Evolutionary conservation across 176 grass and related monocot genomes (phyloP), one percentile per base, ranked within the genome.

Genomic region (Oryza brachyantha): DNA sequence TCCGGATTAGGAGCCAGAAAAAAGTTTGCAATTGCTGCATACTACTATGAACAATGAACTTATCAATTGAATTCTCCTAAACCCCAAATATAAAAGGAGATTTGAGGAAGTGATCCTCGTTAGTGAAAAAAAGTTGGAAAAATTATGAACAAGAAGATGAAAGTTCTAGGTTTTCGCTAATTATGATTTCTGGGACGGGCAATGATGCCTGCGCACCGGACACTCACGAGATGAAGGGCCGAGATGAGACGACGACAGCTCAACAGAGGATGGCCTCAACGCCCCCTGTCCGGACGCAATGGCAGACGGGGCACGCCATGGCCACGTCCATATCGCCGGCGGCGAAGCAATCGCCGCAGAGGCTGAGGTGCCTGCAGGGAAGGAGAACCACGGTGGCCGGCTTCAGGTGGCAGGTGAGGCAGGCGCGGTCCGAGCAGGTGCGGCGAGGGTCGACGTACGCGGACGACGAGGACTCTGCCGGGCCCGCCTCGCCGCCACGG

Each of bases 231-330:
- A 69, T 10, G 26, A 72, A 74, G 19, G 73, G 74, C 32, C 52
- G 17, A 34, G 41, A 59, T 16, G 64, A 25, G 14, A 34, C 59
- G 28, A 65, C 0, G 37, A 42, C 64, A 21, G 24, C 75, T 83
- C 75, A 93, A 16, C 70, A 90, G 70, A 98, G 71, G 79, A 92
- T 87, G 81, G 83, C 92, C 65, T 87, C 88, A 48, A 98, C 87
- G 90, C 87, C 92, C 21, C 90, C 92, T 40, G 85, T 92, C 42
- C 92, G 84, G 66, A 88, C 87, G 77, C 83, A 88, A 66, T 80
- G 82, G 86, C 95, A 98, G 25, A 94, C 85, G 4, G 90, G 95
- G 76, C 95, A 98, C 68, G 90, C 66, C 84, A 83, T 41, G 60
- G 72, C 43, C 10, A 19, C 85, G 13, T 75, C 88, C 68, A 46